A percentile compares a stretch with the other conserved stretches of the same genome.
Conservation (phyloP, 1,139 yeast genomes). For the Wickerhamiella pararugosa region DNA sequence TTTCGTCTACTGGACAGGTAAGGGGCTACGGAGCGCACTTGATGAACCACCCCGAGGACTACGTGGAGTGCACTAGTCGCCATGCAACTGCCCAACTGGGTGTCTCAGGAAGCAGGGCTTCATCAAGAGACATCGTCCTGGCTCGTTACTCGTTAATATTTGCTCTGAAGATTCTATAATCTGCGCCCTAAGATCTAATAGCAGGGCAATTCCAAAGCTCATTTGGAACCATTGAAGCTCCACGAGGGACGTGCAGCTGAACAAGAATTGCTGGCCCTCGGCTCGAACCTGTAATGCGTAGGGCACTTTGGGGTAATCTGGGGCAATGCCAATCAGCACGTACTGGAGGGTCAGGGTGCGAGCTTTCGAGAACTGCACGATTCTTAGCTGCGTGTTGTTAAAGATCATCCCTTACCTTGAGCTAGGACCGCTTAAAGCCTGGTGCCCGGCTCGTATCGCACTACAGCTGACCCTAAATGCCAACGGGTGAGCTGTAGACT, state of each 20-base stretch:
- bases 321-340: slow-evolving; percentile 53
- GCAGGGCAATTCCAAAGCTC: slow-evolving; percentile 28
- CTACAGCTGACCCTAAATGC: slow-evolving; percentile 17
- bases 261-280: slow-evolving; percentile 52
- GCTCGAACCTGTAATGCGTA: slow-evolving; percentile 46
- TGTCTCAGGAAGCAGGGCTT: slow-evolving; percentile 96
- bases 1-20: slow-evolving; percentile 92
- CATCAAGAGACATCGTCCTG: slow-evolving; percentile 76
- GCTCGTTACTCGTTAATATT: slow-evolving; percentile 45
- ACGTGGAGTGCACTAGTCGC: slow-evolving; percentile 88
- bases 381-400: slow-evolving; percentile 41
- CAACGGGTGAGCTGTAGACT: slow-evolving; percentile 18
- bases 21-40: slow-evolving; percentile 99
- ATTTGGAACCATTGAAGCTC: slow-evolving; percentile 48
- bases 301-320: slow-evolving; percentile 47
- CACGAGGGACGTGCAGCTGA: slow-evolving; percentile 36
- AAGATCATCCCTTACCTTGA: slow-evolving; percentile 36
- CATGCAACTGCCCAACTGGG: slow-evolving; percentile 97
- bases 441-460: no score
- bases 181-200: slow-evolving; percentile 25
- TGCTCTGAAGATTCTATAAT: neutral
- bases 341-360: slow-evolving; percentile 50
- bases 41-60: slow-evolving; percentile 95
- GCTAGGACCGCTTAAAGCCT: no score
- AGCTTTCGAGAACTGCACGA: slow-evolving; percentile 27